These are phyloP conservation scores for Solanum sejunctum DNA, from an alignment of 257 asterid species.

Conservation along the genomic window DNA sequence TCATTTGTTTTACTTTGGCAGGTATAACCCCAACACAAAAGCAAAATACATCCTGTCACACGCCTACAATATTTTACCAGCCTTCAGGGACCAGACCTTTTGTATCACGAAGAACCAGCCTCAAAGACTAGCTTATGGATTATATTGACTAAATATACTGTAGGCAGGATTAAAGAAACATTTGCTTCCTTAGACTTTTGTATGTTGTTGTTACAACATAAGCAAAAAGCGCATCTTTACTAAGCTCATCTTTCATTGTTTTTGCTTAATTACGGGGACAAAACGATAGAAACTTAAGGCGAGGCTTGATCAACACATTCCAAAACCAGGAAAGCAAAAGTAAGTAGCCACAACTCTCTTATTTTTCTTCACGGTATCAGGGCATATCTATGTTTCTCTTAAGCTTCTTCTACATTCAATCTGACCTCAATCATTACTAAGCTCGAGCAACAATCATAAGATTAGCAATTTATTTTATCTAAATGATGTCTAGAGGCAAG, in stretches of 20 bases:
- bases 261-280: neutral
- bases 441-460: neutral
- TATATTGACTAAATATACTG: neutral
- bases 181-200: neutral
- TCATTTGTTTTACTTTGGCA: neutral
- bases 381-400: neutral
- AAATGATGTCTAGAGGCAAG: neutral
- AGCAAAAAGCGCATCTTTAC: neutral
- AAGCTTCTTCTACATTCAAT: neutral
- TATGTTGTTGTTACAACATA: neutral
- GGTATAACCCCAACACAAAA: neutral
- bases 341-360: neutral
- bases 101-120: neutral
- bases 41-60: neutral
- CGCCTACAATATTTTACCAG: neutral
- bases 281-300: neutral
- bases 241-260: neutral
- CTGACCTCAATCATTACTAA: neutral
- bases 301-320: neutral
- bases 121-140: neutral
- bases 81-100: neutral
- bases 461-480: neutral
- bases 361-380: neutral
- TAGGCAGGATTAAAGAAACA: neutral
- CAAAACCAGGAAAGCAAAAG: neutral